Evolutionary conservation across 176 grass and related monocot species (phyloP), one percentile per base, ranked within the genome.

Genomic region (Thinopyrum elongatum): DNA sequence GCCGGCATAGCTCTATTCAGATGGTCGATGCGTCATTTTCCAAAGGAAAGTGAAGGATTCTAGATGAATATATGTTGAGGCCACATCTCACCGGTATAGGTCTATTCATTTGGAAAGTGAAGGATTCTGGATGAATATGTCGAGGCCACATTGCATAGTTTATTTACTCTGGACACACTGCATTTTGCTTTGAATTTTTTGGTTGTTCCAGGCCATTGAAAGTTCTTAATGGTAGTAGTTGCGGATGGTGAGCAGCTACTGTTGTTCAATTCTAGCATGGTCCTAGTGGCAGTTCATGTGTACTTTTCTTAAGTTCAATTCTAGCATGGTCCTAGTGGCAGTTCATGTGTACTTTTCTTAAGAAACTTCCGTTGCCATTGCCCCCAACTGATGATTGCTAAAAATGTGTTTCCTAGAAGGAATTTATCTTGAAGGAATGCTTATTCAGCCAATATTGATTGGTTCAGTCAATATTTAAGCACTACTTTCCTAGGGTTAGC

Each of bases 261-360:
- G 49, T 46, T 26, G 64, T 33, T 86, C 44, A 69, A 22, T 86
- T 17, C 70, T 16, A 65, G 42, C 19, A 33, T 39, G 58, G 59
- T 57, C 31, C 11, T 85, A 19, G 33, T 41, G 65, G 16, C 26
- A 4, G 6, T 21, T 74, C 3, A 25, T 59, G 10, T 28, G 1
- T 69, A 51, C 22, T n/a, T n/a, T n/a, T n/a, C n/a, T n/a, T n/a
- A n/a, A n/a, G 62, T 33, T 86, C 44, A 69, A 22, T 86, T 17
- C 70, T 16, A 65, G 42, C 19, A 33, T 39, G 58, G 59, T 57
- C 31, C 11, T 85, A 19, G 33, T 41, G 65, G 16, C 26, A 4
- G 6, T 21, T 74, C 3, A 25, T 59, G 10, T 28, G 1, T 69
- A 57, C 23, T 17, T 31, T 17, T 46, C 27, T 65, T 27, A 27